A percentile compares a stretch with the other conserved stretches of the same genome.
phyloP scores from a whole-genome alignment of 805 yeast genomes.

The Cyberlindnera xishuangbannaensis region DNA sequence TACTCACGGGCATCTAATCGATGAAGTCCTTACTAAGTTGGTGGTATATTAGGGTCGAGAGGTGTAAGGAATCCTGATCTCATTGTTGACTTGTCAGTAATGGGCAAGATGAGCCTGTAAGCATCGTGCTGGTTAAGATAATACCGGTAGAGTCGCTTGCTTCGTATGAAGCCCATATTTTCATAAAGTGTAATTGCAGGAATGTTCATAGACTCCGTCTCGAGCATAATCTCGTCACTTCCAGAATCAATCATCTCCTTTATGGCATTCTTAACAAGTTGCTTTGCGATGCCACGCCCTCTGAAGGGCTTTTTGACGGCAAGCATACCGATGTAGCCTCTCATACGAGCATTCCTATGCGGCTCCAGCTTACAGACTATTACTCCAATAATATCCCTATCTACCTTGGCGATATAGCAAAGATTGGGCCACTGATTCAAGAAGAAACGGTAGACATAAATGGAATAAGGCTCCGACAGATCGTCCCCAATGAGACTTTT shows the following conservation, averaged over 20 bases:
- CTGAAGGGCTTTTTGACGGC: constrained; percentile 72
- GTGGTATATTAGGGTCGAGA: constrained; percentile 4
- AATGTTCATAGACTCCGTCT: constrained; percentile 78
- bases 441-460: constrained; percentile 88
- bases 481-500: constrained; percentile 60
- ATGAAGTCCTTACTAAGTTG: neutral
- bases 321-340: constrained; percentile 97
- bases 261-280: constrained; percentile 56
- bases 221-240: constrained; percentile 89
- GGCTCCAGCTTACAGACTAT: constrained; percentile 76
- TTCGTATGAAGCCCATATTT: constrained; percentile 66
- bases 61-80: constrained; percentile 49
- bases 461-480: constrained; percentile 89
- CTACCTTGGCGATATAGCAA: constrained; percentile 56
- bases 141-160: constrained; percentile 76
- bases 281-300: constrained; percentile 78
- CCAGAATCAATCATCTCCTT: constrained; percentile 54
- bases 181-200: constrained; percentile 70
- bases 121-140: constrained; percentile 94
- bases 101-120: constrained; percentile 74
- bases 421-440: constrained; percentile 87
- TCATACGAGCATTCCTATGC: constrained; percentile 62
- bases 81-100: constrained; percentile 51
- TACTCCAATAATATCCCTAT: constrained; percentile 58
- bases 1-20: no score